Percentiles rank a stretch among this genome's conserved stretches.
These are phyloP conservation scores for Pilasporangium apinafurcum DNA, from an alignment of 352 stramenopile species.

Conservation along the genomic window DNA sequence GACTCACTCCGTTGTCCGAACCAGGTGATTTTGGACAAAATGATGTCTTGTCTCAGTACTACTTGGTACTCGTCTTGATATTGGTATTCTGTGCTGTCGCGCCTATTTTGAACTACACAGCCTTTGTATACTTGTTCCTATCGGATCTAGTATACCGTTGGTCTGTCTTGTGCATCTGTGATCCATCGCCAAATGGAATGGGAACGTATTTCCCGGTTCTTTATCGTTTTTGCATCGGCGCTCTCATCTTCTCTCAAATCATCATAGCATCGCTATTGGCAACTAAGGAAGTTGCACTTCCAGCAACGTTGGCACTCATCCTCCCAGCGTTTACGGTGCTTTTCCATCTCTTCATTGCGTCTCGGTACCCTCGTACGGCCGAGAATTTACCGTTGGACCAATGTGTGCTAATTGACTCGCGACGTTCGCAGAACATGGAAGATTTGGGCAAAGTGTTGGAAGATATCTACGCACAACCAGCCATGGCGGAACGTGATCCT, in stretches of 20 bases:
- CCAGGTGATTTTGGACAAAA: slow-evolving; percentile 55
- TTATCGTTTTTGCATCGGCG: slow-evolving; percentile 75
- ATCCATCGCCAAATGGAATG: slow-evolving; percentile 59
- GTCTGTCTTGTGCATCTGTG: slow-evolving; percentile 60
- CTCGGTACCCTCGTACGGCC: slow-evolving; percentile 60
- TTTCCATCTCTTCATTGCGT: slow-evolving; percentile 70
- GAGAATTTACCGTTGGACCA: slow-evolving; percentile 69
- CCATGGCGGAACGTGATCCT: slow-evolving; percentile 51
- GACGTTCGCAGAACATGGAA: slow-evolving; percentile 39
- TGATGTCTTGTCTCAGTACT: slow-evolving; percentile 62
- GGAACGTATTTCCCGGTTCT: slow-evolving; percentile 75
- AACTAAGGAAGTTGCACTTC: slow-evolving; percentile 63
- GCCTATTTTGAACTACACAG: slow-evolving; percentile 79
- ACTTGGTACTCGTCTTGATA: slow-evolving; percentile 66
- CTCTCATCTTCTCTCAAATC: slow-evolving; percentile 72
- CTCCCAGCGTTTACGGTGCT: slow-evolving; percentile 55
- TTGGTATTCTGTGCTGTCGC: slow-evolving; percentile 71
- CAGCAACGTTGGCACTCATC: slow-evolving; percentile 52
- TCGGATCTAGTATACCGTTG: slow-evolving; percentile 76
- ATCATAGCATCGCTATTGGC: slow-evolving; percentile 67
- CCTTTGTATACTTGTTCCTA: slow-evolving; percentile 56
- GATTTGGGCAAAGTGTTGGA: slow-evolving; percentile 53
- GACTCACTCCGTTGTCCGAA: slow-evolving; percentile 45
- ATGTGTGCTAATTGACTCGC: slow-evolving; percentile 65
- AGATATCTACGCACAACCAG: slow-evolving; percentile 49